Conservation (phyloP, 1,284 basidiomycete species). For the Ceratobasidium papillatum region DNA sequence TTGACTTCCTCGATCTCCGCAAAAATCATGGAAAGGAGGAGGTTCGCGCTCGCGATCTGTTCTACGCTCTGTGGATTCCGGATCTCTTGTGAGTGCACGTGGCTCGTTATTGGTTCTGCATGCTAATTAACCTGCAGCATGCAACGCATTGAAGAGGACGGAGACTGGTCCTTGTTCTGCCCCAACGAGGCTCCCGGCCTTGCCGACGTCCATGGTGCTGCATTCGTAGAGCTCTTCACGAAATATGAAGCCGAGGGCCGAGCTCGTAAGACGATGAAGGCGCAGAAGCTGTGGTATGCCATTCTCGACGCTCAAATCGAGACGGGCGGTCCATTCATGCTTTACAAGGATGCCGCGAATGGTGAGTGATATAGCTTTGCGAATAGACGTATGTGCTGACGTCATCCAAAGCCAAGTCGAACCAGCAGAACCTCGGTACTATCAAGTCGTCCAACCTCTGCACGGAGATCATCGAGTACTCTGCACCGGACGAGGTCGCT, state of each 20-base stretch:
- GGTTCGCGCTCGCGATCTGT: conserved; percentile 94
- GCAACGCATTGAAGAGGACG: conserved; percentile 90
- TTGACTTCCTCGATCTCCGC: conserved; percentile 96
- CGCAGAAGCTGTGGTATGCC: conserved; percentile 99
- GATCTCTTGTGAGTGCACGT: conserved; percentile 85
- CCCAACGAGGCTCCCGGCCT: conserved; percentile 95
- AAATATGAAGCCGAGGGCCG: conserved; percentile 93
- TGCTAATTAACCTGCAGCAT: conserved; percentile 63
- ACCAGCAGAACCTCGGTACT: conserved; percentile 98
- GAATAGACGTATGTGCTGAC: background rate
- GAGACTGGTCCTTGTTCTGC: conserved; percentile 97
- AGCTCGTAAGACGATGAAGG: conserved; percentile 86
- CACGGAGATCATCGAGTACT: conserved; percentile 99
- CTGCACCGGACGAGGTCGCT: conserved; percentile 96
- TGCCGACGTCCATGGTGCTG: conserved; percentile 89
- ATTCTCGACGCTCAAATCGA: conserved; percentile 98
- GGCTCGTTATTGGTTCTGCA: background rate
- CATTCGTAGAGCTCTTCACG: conserved; percentile 91
- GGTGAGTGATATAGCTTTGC: conserved; percentile 56
- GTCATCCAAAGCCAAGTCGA: conserved; percentile 78
- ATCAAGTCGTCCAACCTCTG: conserved; percentile 99
- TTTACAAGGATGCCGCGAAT: conserved; percentile 94
- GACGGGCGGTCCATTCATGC: conserved; percentile 98
- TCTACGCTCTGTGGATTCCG: conserved; percentile 98
- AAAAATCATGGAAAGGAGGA: conserved; percentile 99